Base-by-base conservation (phyloP, 805 yeast genomes). In the Suhomyces tanzawaensis region DNA sequence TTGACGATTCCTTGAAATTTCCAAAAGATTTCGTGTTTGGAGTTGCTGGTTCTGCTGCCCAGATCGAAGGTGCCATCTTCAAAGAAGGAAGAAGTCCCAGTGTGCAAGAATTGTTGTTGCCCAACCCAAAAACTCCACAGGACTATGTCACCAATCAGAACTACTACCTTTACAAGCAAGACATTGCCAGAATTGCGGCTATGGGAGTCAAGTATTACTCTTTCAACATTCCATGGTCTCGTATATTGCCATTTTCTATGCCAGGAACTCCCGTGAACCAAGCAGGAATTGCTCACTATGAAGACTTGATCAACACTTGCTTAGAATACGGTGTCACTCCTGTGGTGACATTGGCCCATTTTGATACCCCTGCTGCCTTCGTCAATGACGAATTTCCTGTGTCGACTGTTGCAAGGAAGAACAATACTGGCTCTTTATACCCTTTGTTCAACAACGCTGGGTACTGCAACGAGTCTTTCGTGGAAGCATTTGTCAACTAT, bases 1-100 rank as follows among this genome's bases (percentile, higher is more conserved):
- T 47, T 29, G 45, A 36, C 15, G 36, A 37, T 24, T 30, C 36
- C 15, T 40, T 48, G 43, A 45, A 39, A 25, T 50, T 42, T 27
- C 51, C 54, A 9, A 16, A 27, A 15, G 48, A 41, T n/a, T 53
- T 55, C 21, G 19, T 53, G 21, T 40, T 49, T 44, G 67, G 67
- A 3, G 59, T 58, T 41, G 64, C 64, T 9, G 55, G 62, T 11
- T 55, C 65, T 14, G 63, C 65, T 12, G 52, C 57, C 18, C 69
- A 63, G 46, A 53, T 61, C 32, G 69, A 63, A 47, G 68, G 67
- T 16, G 65, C 69, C 7, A 51, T 55, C 19, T 54, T 56, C 19
- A 62, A 52, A 21, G 63, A 62, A 37, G 62, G 63, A 7, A 49
- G 61, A 31, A 47, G 59, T 3, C 68, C 66, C 11, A 45, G 61